These are phyloP conservation scores for Silene noctiflora DNA, from an alignment of 179 eudicot species.

Conservation along the genomic window DNA sequence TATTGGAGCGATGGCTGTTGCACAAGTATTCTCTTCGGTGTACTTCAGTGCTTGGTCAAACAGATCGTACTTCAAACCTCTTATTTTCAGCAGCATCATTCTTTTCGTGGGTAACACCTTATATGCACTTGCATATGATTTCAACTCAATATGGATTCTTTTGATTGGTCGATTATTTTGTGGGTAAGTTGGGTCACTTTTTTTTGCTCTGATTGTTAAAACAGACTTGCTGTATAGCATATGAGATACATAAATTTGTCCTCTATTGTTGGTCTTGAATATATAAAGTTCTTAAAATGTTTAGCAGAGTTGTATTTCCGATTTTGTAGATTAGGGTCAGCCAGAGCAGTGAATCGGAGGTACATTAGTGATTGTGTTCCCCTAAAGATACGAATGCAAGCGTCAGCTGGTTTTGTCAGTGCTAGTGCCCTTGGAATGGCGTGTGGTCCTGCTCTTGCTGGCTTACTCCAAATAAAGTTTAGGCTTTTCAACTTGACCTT, in stretches of 20 bases:
- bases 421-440: conserved; percentile 98
- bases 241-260: too few relatives aligned
- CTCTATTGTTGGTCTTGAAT: too few relatives aligned
- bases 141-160: conserved; percentile 61
- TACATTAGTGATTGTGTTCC: conserved; percentile 91
- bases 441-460: conserved; percentile 89
- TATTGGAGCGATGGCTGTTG: conserved; percentile 81
- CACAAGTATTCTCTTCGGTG: conserved; percentile 78
- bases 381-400: conserved; percentile 75
- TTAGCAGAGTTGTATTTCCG: not conserved
- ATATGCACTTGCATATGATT: conserved; percentile 68
- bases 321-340: conserved; percentile 70
- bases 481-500: conserved; percentile 56
- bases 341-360: conserved; percentile 84
- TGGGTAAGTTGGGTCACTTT: conserved; percentile 50
- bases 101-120: conserved; percentile 57
- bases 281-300: not conserved
- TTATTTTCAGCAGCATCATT: conserved; percentile 69
- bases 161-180: conserved; percentile 65
- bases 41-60: conserved; percentile 89
- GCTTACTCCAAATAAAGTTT: conserved; percentile 62
- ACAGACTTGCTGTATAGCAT: not conserved
- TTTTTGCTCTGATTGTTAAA: not conserved
- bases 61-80: conserved; percentile 65
- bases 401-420: conserved; percentile 87